Evolutionary conservation across 805 yeast species (phyloP), one percentile per base, ranked within the genome.

Genomic region (Ogataea paraovalis): DNA sequence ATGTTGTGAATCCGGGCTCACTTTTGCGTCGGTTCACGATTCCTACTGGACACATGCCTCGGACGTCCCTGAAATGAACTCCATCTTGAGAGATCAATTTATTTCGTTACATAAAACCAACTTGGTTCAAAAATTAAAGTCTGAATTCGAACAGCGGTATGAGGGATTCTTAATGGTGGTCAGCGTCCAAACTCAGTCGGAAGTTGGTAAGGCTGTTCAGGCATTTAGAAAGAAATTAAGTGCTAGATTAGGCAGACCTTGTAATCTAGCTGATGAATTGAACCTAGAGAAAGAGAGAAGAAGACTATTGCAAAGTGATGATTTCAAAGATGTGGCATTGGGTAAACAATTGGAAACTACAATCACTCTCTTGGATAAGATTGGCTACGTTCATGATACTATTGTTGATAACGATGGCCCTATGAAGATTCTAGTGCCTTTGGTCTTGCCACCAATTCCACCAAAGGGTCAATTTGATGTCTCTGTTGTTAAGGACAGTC

Each of bases 31-130:
- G 0, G 99, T 92, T 21, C 99, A 92, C 67, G 99, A 92, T 65
- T 92, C 98, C 0, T 92, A 87, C 65, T 92, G 99, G 99, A 90
- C 98, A 0, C 98, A 94, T 64, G 97, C 99, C 1, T 71, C 80
- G 43, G 92, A 87, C 63, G 82, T 92, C 38, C 83, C 82, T 50
- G 62, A 60, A 3, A 83, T 92, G 94, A 88, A 83, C 65, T 59
- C 57, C 13, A 70, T 78, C 40, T 70, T 94, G 53, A 78, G 99
- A 61, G 83, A 85, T 33, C 83, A 87, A 49, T 92, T 92, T 64
- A 84, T 94, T 51, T 70, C 76, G 44, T 71, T 92, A 47, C 97
- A 92, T 64, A 78, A 78, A 50, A 83, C 77, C 28, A 84, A 90
- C 64, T 72, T 91, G 56, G 78, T 92, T 58, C 78, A 75, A 28